Percentiles rank a stretch among this genome's conserved stretches.
Conservation (phyloP, 257 asterid species). For the Solanum pinnatisectum region DNA sequence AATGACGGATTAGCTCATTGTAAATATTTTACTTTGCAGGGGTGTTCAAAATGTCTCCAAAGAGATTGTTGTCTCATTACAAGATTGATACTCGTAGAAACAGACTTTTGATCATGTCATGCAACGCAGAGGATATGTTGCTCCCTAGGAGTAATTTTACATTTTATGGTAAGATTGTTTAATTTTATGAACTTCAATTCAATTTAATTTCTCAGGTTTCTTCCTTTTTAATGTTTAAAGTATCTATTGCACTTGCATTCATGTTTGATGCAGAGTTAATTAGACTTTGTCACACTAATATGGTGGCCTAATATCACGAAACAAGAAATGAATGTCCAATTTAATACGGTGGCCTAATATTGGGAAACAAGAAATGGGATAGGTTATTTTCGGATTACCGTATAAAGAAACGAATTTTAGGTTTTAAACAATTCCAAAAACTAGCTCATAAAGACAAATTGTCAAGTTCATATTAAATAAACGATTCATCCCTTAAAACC, state of each 20-base stretch:
- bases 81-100: conserved; percentile 64
- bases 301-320: too few species aligned
- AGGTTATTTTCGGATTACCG: background rate
- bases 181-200: background rate
- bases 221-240: background rate
- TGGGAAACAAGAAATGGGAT: too few species aligned
- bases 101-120: conserved; percentile 67
- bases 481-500: background rate
- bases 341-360: too few species aligned
- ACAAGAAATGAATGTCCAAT: too few species aligned
- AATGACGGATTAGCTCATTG: background rate
- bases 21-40: conserved; percentile 24
- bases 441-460: background rate
- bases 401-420: background rate
- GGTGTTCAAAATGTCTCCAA: conserved; percentile 87
- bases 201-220: background rate
- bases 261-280: background rate
- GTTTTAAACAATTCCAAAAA: background rate
- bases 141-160: conserved; percentile 92
- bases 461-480: background rate
- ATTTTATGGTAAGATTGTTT: conserved; percentile 43
- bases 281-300: too few species aligned
- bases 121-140: conserved; percentile 97
- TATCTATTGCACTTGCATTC: background rate
- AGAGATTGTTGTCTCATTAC: conserved; percentile 85